Evolutionary conservation across 306 rosid species (phyloP).

Genomic region (Lablab purpureus): DNA sequence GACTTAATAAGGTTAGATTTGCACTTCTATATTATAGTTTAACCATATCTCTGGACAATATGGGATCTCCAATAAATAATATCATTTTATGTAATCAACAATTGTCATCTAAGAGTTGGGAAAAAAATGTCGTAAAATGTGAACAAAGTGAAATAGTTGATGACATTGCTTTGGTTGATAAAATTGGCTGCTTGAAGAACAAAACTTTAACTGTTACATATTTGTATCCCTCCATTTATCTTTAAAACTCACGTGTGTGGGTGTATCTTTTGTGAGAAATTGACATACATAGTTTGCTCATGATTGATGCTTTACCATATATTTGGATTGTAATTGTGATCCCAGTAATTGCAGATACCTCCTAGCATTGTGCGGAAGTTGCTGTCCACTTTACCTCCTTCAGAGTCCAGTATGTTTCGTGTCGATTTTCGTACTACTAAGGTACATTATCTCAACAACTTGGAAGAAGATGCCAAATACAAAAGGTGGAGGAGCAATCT

Average conservation of each 20-base stretch:
- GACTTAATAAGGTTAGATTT: no score
- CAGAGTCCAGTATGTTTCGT: slow-evolving; percentile 83
- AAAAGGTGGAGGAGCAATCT: slow-evolving; percentile 85
- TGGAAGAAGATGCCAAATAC: slow-evolving; percentile 96
- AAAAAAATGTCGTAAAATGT: not conserved
- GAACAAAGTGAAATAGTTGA: not conserved
- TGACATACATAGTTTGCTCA: slow-evolving; percentile 20
- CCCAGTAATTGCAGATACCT: slow-evolving; percentile 76
- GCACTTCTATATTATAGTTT: no score
- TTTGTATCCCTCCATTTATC: slow-evolving; percentile 19
- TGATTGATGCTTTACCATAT: slow-evolving; percentile 33
- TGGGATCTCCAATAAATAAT: no score
- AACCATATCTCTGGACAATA: no score
- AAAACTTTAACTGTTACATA: not conserved
- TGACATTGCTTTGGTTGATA: slow-evolving; percentile 26
- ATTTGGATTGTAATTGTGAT: slow-evolving; percentile 39
- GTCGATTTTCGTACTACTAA: slow-evolving; percentile 89
- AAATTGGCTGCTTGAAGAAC: slow-evolving; percentile 27
- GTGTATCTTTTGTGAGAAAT: slow-evolving; percentile 20
- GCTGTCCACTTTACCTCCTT: slow-evolving; percentile 80
- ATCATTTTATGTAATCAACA: slow-evolving; percentile 11
- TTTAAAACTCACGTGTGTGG: not conserved
- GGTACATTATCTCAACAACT: slow-evolving; percentile 89
- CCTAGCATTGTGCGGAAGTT: slow-evolving; percentile 66
- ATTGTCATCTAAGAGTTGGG: slow-evolving; percentile 2